Percentiles rank a stretch among this genome's conserved stretches.
Conservation (phyloP, 129 eudicot species). For the Silybum marianum region DNA sequence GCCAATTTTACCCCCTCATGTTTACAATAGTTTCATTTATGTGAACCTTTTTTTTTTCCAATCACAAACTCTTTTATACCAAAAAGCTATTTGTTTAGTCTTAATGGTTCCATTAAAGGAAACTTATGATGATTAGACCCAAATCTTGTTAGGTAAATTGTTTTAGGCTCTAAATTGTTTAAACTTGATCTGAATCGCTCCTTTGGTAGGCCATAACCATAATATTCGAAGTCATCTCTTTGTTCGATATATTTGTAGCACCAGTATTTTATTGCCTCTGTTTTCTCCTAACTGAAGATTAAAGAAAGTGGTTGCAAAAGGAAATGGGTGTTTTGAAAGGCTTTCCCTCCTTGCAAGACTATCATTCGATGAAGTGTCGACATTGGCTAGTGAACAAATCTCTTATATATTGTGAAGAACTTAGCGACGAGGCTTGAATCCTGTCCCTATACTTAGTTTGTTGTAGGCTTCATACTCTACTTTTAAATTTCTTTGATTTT, state of each 20-base stretch:
- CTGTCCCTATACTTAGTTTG: too few species aligned
- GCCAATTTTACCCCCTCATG: neutral
- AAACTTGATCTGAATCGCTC: too few species aligned
- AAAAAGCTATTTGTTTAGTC: neutral
- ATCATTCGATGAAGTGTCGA: too few species aligned
- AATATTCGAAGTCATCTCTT: neutral
- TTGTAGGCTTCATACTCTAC: too few species aligned
- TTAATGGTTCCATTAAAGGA: neutral
- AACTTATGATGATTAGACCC: neutral
- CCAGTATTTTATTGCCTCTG: too few species aligned
- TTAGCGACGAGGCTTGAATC: too few species aligned
- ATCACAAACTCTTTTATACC: neutral
- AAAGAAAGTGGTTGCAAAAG: neutral
- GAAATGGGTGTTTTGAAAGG: neutral
- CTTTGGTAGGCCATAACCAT: neutral
- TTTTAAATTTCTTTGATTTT: too few species aligned
- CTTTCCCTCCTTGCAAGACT: neutral
- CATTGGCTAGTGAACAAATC: too few species aligned
- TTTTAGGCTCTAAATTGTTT: neutral
- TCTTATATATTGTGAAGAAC: too few species aligned
- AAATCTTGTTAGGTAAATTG: neutral
- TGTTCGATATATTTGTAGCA: neutral
- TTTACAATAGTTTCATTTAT: neutral
- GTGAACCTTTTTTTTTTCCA: neutral
- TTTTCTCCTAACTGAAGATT: neutral